Evolutionary conservation across 2,329 filamentous ascomycete genomes (phyloP), one percentile per base, ranked within the genome.

Genomic region (Diaporthe ilicicola): DNA sequence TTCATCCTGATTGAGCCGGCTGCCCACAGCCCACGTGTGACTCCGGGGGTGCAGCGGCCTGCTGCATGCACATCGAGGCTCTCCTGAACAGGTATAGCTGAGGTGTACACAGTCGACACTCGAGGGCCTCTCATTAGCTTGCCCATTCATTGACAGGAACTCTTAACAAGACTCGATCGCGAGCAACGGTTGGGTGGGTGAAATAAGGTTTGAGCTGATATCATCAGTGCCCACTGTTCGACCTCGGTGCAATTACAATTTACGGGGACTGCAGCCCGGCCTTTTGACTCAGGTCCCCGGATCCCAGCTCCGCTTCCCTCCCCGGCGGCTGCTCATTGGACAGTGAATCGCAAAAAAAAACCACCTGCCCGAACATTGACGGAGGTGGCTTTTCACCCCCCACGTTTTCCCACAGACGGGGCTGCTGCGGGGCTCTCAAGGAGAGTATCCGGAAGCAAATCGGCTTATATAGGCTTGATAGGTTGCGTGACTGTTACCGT

Each of bases 171-270:
- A 34, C 44, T 19, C 44, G 59, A 48, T 29, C n/a, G 44, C 5
- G 42, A 44, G 10, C 32, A 37, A 27, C 9, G 42, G 22, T 48
- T 48, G 59, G 29, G 24, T 37, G 59, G 29, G 42, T 19, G 27
- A 8, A 37, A 64, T 50, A 64, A 29, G 34, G 59, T 64, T 64
- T 50, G 59, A 64, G 44, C 59, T 64, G 59, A 48, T 48, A 62
- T 62, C 56, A 62, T 48, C 42, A 12, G 59, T 50, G 59, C 32
- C 59, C 59, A 64, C 59, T 50, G 13, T 48, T 37, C n/a, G 29
- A 17, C 44, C 59, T 50, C 59, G 59, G 59, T 64, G 44, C 59
- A 64, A 64, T 64, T 64, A 64, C 59, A 50, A 50, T 50, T 34
- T 64, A 64, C 59, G 44, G 59, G 59, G 59, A 7, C 44, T 37